These are phyloP conservation scores for Russula ochroleuca DNA, from an alignment of 768 basidiomycete genomes.

Conservation along the genomic window DNA sequence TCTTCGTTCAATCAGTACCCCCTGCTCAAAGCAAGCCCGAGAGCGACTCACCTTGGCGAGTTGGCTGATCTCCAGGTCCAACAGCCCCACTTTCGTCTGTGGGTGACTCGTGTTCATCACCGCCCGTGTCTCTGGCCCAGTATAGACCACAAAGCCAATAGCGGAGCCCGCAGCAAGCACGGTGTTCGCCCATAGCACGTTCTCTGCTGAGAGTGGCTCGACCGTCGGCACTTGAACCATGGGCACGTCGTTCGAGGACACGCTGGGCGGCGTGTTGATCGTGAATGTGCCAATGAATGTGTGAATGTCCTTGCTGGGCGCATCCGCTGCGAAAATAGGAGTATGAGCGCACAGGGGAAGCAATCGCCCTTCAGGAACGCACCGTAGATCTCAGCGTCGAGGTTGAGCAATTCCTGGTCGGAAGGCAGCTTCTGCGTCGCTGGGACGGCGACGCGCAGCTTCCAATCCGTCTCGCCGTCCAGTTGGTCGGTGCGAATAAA, in stretches of 20 bases:
- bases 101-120: conserved; percentile 99
- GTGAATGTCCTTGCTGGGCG: conserved; percentile 95
- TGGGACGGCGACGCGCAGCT: conserved; percentile 84
- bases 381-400: conserved; percentile 92
- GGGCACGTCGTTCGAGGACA: conserved; percentile 37
- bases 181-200: conserved; percentile 95
- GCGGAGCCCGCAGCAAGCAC: conserved; percentile 94
- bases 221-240: conserved; percentile 45
- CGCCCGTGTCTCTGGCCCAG: conserved; percentile 90
- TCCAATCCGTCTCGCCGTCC: conserved; percentile 99
- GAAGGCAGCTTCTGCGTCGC: conserved; percentile 72
- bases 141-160: conserved; percentile 90
- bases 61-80: conserved; percentile 93
- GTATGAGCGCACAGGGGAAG: conserved; percentile 3
- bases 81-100: conserved; percentile 84
- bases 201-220: conserved; percentile 90
- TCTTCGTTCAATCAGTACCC: conserved; percentile 43
- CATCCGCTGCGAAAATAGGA: conserved; percentile 58
- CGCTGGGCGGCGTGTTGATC: conserved; percentile 48
- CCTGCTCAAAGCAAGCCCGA: neutral
- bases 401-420: conserved; percentile 47
- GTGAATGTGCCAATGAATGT: conserved; percentile 92
- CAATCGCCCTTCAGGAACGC: conserved; percentile 27
- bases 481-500: conserved; percentile 98
- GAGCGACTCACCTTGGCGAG: conserved; percentile 73